phyloP scores from a whole-genome alignment of 805 yeast genomes.

The Starmerella sp. region DNA sequence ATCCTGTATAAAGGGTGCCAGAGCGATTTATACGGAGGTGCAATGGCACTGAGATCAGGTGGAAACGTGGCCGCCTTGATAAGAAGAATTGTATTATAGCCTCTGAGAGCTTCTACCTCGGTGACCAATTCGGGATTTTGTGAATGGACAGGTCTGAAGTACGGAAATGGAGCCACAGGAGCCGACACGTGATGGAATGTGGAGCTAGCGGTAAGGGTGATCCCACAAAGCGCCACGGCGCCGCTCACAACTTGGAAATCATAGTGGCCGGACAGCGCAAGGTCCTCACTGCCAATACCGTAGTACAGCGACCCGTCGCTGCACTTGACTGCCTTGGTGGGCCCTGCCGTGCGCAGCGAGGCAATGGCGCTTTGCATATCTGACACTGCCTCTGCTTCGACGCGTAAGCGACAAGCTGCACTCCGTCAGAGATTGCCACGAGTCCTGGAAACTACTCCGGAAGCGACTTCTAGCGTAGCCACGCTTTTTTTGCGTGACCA shows the following conservation, averaged over 20 bases:
- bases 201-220: slow-evolving; percentile 9
- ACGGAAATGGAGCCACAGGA: slow-evolving; percentile 21
- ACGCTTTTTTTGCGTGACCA: no score
- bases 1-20: slow-evolving; percentile 12
- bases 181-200: slow-evolving; percentile 9
- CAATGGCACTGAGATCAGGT: slow-evolving; percentile 14
- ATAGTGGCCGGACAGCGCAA: slow-evolving; percentile 27
- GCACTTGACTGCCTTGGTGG: not conserved
- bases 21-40: slow-evolving; percentile 25
- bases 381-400: not conserved
- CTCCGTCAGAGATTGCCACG: no score
- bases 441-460: no score
- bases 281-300: slow-evolving; percentile 15
- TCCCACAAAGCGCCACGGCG: slow-evolving; percentile 25
- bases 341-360: slow-evolving; percentile 12
- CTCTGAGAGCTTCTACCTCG: not conserved
- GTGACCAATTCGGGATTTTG: not conserved
- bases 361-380: slow-evolving; percentile 17
- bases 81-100: slow-evolving; percentile 9
- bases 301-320: slow-evolving; percentile 4
- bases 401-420: not conserved
- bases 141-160: slow-evolving; percentile 12
- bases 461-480: no score
- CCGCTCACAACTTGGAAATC: slow-evolving; percentile 26
- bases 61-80: not conserved